Evolutionary conservation across 257 asterid genomes (phyloP), one percentile per base, ranked within the genome.

Genomic region (Solanum lignicaule): DNA sequence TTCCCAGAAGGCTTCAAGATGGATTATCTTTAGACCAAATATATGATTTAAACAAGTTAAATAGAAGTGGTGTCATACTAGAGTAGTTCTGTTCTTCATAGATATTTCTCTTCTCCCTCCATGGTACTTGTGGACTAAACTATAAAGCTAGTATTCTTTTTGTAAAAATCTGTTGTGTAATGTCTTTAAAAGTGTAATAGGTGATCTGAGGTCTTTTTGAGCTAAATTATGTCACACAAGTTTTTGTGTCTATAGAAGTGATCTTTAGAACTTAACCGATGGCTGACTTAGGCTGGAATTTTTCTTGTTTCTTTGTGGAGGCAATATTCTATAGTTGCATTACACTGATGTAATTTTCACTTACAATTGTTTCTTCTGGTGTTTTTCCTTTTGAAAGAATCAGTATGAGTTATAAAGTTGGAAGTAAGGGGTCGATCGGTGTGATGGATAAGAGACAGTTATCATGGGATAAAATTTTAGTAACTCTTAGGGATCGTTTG

Each of bases 161-260:
- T 73, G 88, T 86, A 73, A 62, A 86, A 73, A 48, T 73, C 23
- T 87, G 87, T 41, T 87, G 43, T 75, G 83, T 18, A 48, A 20
- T 48, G 43, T 29, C 69, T 82, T 79, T 25, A 3, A 18, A 82
- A 18, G 68, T 82, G 41, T 82, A 31, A 48, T 20, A 48, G 69
- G 68, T 48, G 86, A 31, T 20, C 41, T 82, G 41, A 82, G 83
- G 35, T 27, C 32, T 16, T 72, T 71, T 72, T 38, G 58, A 39
- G 62, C 60, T 25, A 14, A 79, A 79, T 43, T 46, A 41, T 55
- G 65, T 14, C 66, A 27, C 38, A 41, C 4, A 79, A 27, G 29
- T 81, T 29, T 2, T 15, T n/a, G 38, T 29, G 10, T 29, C 85
- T 29, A 55, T 36, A 29, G 27, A 81, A 48, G 33, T 48, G 85